Conservation (phyloP, 1,284 basidiomycete species). For the Entoloma clypeatum region DNA sequence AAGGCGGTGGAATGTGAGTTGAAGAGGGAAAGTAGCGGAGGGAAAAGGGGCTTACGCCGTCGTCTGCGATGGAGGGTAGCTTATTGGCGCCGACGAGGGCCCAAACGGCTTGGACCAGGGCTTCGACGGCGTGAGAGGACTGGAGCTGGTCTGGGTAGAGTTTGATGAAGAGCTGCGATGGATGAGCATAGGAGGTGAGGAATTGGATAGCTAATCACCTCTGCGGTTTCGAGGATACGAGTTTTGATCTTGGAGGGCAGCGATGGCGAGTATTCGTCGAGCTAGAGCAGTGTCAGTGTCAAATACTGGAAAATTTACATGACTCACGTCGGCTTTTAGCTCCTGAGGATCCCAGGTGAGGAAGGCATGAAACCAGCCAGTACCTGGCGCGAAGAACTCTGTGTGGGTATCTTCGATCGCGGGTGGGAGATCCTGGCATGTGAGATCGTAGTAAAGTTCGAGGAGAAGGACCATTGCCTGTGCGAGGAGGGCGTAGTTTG, state of each 20-base stretch:
- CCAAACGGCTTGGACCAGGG: constrained; percentile 93
- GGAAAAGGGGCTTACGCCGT: constrained; percentile 52
- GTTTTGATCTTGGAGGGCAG: constrained; percentile 87
- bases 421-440: constrained; percentile 93
- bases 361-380: constrained; percentile 76
- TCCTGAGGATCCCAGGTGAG: constrained; percentile 75
- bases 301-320: constrained; percentile 7
- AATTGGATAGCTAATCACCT: constrained; percentile 38
- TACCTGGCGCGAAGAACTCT: constrained; percentile 70
- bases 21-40: not conserved
- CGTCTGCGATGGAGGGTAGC: constrained; percentile 70
- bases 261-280: constrained; percentile 82
- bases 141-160: constrained; percentile 87
- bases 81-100: constrained; percentile 76
- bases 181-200: constrained; percentile 5
- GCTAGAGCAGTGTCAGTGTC: constrained; percentile 38
- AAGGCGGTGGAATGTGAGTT: constrained; percentile 7
- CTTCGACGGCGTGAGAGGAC: constrained; percentile 65
- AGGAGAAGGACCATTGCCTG: constrained; percentile 77
- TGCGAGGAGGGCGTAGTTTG: constrained; percentile 52
- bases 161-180: constrained; percentile 79
- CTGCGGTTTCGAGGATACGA: constrained; percentile 87
- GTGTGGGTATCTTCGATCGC: constrained; percentile 88
- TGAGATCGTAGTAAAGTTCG: constrained; percentile 92
- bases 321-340: constrained; percentile 67